phyloP scores from a whole-genome alignment of 2,329 filamentous ascomycete species.

The Aspergillus pseudotamarii region DNA sequence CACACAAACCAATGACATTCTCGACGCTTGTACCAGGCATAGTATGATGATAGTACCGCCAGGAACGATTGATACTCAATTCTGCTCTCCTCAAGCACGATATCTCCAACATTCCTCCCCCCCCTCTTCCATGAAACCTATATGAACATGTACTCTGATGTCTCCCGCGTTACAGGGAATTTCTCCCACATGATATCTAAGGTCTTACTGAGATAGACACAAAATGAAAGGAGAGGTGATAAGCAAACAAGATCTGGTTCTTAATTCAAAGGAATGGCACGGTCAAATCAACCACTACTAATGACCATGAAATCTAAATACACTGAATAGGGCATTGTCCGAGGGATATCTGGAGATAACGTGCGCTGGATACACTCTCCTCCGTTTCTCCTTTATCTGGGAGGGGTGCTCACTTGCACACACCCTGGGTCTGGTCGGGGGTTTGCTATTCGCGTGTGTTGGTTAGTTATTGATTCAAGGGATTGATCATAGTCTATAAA shows the following conservation, averaged over 20 bases:
- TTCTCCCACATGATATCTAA: too few relatives aligned
- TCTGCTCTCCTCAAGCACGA: rapidly evolving
- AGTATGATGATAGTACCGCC: too few relatives aligned
- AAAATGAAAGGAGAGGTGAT: too few relatives aligned
- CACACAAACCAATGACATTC: neutral
- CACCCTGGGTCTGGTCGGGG: neutral
- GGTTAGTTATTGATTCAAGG: neutral
- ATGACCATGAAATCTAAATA: neutral
- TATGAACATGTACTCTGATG: too few relatives aligned
- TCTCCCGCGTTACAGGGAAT: too few relatives aligned
- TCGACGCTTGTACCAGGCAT: too few relatives aligned
- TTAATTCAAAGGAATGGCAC: neutral
- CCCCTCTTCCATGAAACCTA: neutral
- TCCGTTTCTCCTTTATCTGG: too few relatives aligned
- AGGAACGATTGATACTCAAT: neutral
- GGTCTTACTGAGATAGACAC: too few relatives aligned
- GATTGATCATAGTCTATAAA: too few relatives aligned
- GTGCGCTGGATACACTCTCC: neutral
- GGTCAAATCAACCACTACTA: neutral
- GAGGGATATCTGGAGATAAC: neutral
- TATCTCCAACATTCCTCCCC: neutral
- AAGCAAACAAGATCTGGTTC: neutral
- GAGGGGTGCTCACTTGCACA: neutral
- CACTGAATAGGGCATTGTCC: neutral
- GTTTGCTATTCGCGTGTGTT: neutral